A percentile compares a stretch with the other conserved stretches of the same genome.
Evolutionary conservation across 805 yeast genomes (phyloP).

Genomic region (Kurtzmaniella cleridarum): DNA sequence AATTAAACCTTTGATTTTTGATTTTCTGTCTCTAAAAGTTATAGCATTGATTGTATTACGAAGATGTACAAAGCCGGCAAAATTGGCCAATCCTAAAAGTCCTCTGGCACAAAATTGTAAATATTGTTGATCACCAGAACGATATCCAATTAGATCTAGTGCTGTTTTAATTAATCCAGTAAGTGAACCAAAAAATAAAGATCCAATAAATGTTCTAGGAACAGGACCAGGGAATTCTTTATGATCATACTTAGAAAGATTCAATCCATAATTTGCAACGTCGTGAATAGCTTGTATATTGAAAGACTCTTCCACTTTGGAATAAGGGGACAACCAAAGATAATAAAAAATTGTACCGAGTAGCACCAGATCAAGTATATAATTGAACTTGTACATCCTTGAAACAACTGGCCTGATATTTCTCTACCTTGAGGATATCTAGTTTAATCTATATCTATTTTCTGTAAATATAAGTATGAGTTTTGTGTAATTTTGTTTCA

Average conservation of each 20-base stretch:
- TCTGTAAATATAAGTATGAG: too few species aligned
- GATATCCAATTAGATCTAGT: conserved; percentile 14
- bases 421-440: too few species aligned
- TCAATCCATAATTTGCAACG: conserved; percentile 57
- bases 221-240: conserved; percentile 79
- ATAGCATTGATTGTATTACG: conserved; percentile 30
- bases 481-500: too few species aligned
- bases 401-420: too few species aligned
- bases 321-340: conserved; percentile 62
- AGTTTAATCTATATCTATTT: too few species aligned
- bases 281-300: conserved; percentile 88
- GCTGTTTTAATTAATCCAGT: conserved; percentile 30
- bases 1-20: conserved; percentile 15
- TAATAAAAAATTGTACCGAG: conserved; percentile 45
- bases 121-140: conserved; percentile 35
- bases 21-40: conserved; percentile 15
- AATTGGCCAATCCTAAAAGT: conserved; percentile 60
- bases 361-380: conserved; percentile 22
- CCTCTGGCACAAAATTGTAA: conserved; percentile 55
- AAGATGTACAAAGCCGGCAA: conserved; percentile 44
- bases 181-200: conserved; percentile 47
- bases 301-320: conserved; percentile 94
- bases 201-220: conserved; percentile 79
- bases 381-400: conserved; percentile 14
- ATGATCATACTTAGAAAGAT: conserved; percentile 58